Evolutionary conservation across 306 rosid species (phyloP).

Genomic region (Chamaecrista fasciculata): DNA sequence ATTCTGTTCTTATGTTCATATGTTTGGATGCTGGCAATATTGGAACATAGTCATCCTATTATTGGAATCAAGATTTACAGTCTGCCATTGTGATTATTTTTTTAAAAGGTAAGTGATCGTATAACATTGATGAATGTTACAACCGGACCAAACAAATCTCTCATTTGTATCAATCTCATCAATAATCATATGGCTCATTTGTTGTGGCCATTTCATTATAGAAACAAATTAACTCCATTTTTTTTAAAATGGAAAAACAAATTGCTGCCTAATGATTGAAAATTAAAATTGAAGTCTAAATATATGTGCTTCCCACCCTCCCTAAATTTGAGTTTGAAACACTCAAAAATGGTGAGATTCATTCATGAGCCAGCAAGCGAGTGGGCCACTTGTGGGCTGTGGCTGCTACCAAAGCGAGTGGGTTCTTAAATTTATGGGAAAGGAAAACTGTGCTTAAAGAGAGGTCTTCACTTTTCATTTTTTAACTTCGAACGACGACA

Average conservation of each 20-base stretch:
- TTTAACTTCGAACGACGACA: constrained; percentile 1
- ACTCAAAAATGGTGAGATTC: constrained; percentile 1
- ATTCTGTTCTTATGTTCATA: no score
- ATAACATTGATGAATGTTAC: not conserved
- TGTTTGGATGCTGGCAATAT: no score
- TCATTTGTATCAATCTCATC: not conserved
- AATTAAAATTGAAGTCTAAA: constrained; percentile 9
- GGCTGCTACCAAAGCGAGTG: constrained; percentile 12
- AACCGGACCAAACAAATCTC: not conserved
- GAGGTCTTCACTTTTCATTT: constrained; percentile 2
- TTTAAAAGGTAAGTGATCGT: not conserved
- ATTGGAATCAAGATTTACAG: not conserved
- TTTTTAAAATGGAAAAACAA: not conserved
- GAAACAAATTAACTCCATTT: not conserved
- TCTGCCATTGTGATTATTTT: not conserved
- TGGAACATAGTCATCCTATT: not conserved
- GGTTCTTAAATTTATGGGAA: not conserved
- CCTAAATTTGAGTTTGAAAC: not conserved
- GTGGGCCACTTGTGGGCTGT: not conserved
- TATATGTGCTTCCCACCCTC: not conserved
- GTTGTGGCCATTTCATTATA: not conserved
- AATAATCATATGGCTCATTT: not conserved
- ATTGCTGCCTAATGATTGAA: not conserved
- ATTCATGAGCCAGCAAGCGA: constrained; percentile 9
- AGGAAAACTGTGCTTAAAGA: constrained; percentile 9